phyloP scores from a whole-genome alignment of 805 yeast species.

The Yarrowia sp. region DNA sequence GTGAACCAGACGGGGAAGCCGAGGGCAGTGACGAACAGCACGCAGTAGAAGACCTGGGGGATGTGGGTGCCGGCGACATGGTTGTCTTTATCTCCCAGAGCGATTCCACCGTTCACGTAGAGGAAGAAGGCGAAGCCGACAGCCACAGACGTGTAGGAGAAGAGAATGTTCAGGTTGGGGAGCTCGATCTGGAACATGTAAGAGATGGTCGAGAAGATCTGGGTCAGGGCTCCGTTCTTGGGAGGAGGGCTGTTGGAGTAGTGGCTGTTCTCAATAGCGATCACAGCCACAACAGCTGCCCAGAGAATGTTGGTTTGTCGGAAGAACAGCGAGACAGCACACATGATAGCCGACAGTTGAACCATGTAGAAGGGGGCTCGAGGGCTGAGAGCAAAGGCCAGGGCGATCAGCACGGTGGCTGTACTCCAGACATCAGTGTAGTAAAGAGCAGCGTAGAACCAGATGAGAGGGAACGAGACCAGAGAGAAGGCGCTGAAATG shows the following conservation, averaged over 20 bases:
- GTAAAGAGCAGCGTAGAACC: conserved; percentile 71
- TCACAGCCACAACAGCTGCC: conserved; percentile 61
- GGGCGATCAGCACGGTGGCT: conserved; percentile 56
- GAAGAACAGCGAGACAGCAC: conserved; percentile 64
- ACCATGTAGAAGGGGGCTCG: conserved; percentile 33
- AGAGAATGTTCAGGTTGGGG: conserved; percentile 4
- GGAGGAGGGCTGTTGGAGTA: conserved; percentile 11
- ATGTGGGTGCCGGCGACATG: conserved; percentile 70
- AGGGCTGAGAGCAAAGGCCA: conserved; percentile 42
- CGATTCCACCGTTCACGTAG: conserved; percentile 71
- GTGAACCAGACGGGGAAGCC: conserved; percentile 75
- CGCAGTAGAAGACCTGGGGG: conserved; percentile 80
- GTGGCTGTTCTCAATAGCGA: conserved; percentile 13
- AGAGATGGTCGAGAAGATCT: not conserved
- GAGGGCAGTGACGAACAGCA: conserved; percentile 59
- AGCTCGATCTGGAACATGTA: conserved; percentile 32
- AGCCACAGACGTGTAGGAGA: conserved; percentile 46
- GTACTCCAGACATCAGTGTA: conserved; percentile 96
- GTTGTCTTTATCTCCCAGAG: conserved; percentile 88
- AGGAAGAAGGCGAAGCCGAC: conserved; percentile 57
- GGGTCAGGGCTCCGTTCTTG: not conserved
- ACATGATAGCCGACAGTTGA: conserved; percentile 51
- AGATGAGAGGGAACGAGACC: conserved; percentile 63
- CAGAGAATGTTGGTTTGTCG: conserved; percentile 92
- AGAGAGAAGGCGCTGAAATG: conserved; percentile 42